Conservation (phyloP, 306 rosid species). For the Canavalia gladiata region DNA sequence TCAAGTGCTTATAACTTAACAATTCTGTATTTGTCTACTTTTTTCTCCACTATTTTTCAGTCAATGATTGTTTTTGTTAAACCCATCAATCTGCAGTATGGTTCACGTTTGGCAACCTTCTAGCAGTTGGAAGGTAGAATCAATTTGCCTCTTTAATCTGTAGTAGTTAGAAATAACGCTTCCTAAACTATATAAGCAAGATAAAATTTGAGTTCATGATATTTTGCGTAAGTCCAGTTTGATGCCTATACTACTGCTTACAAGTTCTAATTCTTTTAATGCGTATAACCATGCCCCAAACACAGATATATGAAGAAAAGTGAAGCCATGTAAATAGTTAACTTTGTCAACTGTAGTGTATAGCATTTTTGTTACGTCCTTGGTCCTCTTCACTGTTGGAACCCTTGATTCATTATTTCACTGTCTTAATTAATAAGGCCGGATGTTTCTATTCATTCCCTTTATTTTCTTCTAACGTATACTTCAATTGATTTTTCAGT, state of each 20-base stretch:
- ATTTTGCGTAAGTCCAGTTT: neutral
- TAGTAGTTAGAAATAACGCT: constrained; percentile 37
- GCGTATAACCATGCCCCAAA: neutral
- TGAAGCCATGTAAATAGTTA: neutral
- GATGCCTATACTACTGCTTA: neutral
- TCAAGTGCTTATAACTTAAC: neutral
- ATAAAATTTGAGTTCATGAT: constrained; percentile 4
- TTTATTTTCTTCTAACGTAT: neutral
- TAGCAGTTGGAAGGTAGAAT: constrained; percentile 95
- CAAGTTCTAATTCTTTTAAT: neutral
- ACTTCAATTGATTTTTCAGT: constrained; percentile 1
- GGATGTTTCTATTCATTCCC: neutral
- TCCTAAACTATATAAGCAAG: neutral
- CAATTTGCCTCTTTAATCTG: constrained; percentile 32
- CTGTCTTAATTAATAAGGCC: neutral
- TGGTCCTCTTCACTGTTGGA: constrained; percentile 6
- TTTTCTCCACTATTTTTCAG: constrained; percentile 64
- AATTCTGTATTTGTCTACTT: constrained; percentile 2
- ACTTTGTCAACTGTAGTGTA: neutral
- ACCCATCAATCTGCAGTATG: constrained; percentile 84
- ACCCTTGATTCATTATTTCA: neutral
- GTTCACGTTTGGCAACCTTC: constrained; percentile 88
- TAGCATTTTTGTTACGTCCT: neutral
- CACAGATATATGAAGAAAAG: neutral
- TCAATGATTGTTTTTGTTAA: constrained; percentile 81